These are phyloP conservation scores for Chlorella ohadii DNA, from an alignment of 139 green algal genomes.

Conservation along the genomic window DNA sequence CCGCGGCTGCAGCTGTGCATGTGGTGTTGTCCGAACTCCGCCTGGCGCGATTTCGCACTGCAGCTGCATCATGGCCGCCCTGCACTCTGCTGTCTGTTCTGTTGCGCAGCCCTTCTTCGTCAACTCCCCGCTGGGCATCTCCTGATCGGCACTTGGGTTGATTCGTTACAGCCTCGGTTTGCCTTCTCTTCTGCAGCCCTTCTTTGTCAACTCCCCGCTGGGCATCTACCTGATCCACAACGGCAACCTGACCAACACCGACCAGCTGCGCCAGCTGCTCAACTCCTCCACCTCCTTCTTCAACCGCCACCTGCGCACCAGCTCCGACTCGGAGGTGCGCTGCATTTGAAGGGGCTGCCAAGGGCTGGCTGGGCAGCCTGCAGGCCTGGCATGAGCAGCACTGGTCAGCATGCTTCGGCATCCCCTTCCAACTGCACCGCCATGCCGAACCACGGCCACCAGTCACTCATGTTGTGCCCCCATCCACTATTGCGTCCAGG, in stretches of 20 bases:
- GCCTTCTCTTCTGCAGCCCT: conserved; percentile 79
- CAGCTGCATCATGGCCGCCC: too few species aligned
- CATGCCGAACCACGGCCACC: too few species aligned
- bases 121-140: conserved; percentile 97
- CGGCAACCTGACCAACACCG: conserved; percentile 98
- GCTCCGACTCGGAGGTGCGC: conserved; percentile 89
- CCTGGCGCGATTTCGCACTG: too few species aligned
- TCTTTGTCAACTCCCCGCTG: conserved; percentile 98
- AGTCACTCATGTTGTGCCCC: too few species aligned
- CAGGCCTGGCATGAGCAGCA: too few species aligned
- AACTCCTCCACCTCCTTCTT: conserved; percentile 86
- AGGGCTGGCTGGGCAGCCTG: not conserved
- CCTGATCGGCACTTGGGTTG: conserved; percentile 90
- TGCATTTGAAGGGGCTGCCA: not conserved
- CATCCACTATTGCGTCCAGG: too few species aligned
- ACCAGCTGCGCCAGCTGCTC: conserved; percentile 78
- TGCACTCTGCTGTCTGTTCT: too few species aligned
- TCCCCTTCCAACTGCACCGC: too few species aligned
- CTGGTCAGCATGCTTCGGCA: too few species aligned
- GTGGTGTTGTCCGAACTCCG: too few species aligned
- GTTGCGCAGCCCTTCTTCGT: conserved; percentile 99
- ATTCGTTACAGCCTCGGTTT: too few species aligned
- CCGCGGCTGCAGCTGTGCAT: too few species aligned
- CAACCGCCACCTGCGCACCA: conserved; percentile 89
- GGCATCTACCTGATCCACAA: conserved; percentile 99